Base-by-base conservation (phyloP, 495 filamentous ascomycete genomes). In the Pseudotulostoma volvatum region DNA sequence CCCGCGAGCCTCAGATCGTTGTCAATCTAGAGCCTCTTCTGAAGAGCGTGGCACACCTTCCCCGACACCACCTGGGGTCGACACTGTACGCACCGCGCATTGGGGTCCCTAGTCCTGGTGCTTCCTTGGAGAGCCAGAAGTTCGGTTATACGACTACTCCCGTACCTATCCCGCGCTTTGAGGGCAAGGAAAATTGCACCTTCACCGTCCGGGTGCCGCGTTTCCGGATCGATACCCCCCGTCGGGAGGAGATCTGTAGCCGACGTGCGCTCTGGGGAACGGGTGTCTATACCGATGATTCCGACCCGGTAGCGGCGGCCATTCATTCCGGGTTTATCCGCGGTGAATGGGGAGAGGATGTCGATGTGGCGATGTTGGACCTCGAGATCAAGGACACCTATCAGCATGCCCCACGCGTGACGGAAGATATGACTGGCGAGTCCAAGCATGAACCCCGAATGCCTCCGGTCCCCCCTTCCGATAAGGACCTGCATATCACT, bases 231-330 rank as follows among this genome's bases (percentile, higher is more conserved):
- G 70, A 66, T 11, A 52, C 70, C 1, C 56, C 61, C 4, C 70
- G 76, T 23, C 73, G 86, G 5, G 79, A 85, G 52, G 84, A 90
- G 47, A 84, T 96, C 45, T 87, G 82, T 15, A 57, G 69, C 4
- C 68, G 78, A 9, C 71, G 80, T 32, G 77, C 81, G 1, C 56
- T 97, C 2, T 97, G 87, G 87, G 90, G 90, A 7, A 87, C 84
- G 0, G 84, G 86, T 14, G 67, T 96, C 4, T 96, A 97, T 54
- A 93, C 86, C 0, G 92, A 96, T 47, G 92, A 97, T 59, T 93
- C 85, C 0, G 92, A 97, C 52, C 73, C 85, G 3, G 69, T 97
- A 35, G 92, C 87, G 0, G 87, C 86, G 2, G 85, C 88, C 40
- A 90, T 96, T 40, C 90, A 97, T 55, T 74, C 77, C 9, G 92